phyloP scores from a whole-genome alignment of 352 stramenopile species.

The Phytopythium montanum region DNA sequence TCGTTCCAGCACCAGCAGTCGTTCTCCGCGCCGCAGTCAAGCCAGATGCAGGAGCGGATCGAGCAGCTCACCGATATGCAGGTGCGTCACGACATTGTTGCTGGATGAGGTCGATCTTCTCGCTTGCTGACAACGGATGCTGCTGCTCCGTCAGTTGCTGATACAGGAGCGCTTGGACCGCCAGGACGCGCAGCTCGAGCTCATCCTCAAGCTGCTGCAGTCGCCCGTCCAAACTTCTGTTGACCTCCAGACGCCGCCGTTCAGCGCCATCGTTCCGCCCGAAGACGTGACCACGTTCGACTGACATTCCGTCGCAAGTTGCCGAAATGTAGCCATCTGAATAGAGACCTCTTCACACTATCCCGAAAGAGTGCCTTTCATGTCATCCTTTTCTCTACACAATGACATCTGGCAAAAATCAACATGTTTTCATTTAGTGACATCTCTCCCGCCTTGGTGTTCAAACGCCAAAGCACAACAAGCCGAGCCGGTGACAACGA shows the following conservation, averaged over 20 bases:
- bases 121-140: background rate
- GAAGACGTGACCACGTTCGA: constrained; percentile 11
- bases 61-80: constrained; percentile 50
- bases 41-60: constrained; percentile 49
- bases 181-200: constrained; percentile 55
- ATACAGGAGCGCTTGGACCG: constrained; percentile 49
- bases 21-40: constrained; percentile 12
- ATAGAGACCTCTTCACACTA: background rate
- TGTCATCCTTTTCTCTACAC: too few species aligned
- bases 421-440: too few species aligned
- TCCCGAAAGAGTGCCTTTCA: background rate
- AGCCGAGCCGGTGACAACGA: too few species aligned
- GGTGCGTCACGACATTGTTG: constrained; percentile 17
- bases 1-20: constrained; percentile 17
- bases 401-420: background rate
- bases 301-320: background rate
- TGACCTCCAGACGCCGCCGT: constrained; percentile 28
- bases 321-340: background rate
- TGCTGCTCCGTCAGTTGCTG: constrained; percentile 23
- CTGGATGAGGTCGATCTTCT: background rate
- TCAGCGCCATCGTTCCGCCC: constrained; percentile 43
- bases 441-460: background rate
- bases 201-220: constrained; percentile 46
- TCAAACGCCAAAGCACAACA: background rate
- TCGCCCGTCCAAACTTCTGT: constrained; percentile 13